Evolutionary conservation across 2,329 filamentous ascomycete genomes (phyloP).

Genomic region (Neofusicoccum parvum): DNA sequence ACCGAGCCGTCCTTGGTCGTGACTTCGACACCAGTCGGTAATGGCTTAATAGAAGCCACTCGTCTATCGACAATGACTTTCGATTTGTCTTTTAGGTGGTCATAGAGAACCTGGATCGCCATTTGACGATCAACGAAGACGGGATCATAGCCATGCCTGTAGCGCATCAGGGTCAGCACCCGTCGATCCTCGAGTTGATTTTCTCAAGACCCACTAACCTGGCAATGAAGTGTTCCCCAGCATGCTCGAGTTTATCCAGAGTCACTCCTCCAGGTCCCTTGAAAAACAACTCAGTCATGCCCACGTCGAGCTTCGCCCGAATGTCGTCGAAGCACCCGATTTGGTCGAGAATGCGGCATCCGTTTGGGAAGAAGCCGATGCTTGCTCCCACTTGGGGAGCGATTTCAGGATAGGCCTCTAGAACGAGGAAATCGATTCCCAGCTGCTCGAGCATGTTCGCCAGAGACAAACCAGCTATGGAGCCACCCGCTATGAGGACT

Average conservation of each 20-base stretch:
- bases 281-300: neutral
- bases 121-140: slow-evolving; percentile 20
- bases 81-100: slow-evolving; percentile 13
- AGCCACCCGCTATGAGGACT: slow-evolving; percentile 17
- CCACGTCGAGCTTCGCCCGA: neutral
- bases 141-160: slow-evolving; percentile 1
- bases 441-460: slow-evolving; percentile 6
- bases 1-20: slow-evolving; percentile 10
- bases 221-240: neutral
- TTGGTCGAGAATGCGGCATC: slow-evolving; percentile 20
- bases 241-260: neutral
- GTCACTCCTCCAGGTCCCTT: neutral
- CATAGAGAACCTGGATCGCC: slow-evolving; percentile 26
- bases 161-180: neutral
- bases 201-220: neutral
- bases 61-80: neutral
- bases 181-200: neutral
- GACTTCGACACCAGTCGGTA: neutral
- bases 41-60: neutral
- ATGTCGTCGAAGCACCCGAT: slow-evolving; percentile 13
- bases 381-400: slow-evolving; percentile 28
- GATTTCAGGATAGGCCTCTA: slow-evolving; percentile 26
- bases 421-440: slow-evolving; percentile 20
- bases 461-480: slow-evolving; percentile 5
- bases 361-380: slow-evolving; percentile 25